These are phyloP conservation scores for Nakazawaea anatomiae DNA, from an alignment of 805 yeast species.

Conservation along the genomic window DNA sequence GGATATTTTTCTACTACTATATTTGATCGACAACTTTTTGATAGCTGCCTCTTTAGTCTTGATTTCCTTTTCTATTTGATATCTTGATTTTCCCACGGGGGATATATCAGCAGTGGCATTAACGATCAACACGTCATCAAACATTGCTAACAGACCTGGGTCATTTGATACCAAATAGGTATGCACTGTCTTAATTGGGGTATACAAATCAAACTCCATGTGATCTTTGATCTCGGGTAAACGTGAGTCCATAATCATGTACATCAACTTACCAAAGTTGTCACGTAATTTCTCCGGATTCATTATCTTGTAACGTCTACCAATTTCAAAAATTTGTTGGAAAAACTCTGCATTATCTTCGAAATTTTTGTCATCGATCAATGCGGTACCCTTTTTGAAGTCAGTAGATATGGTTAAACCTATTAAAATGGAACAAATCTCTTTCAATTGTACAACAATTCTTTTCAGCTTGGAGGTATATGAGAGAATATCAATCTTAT, in stretches of 20 bases:
- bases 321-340: conserved; percentile 65
- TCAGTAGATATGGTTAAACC: conserved; percentile 77
- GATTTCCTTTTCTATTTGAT: conserved; percentile 51
- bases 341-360: conserved; percentile 70
- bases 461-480: conserved; percentile 65
- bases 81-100: conserved; percentile 51
- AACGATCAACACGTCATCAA: conserved; percentile 53
- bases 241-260: conserved; percentile 82
- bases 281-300: conserved; percentile 79
- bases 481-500: conserved; percentile 64
- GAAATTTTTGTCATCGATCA: conserved; percentile 63
- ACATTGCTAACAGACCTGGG: conserved; percentile 32
- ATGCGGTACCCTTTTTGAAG: conserved; percentile 59
- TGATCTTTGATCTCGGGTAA: conserved; percentile 63
- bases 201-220: conserved; percentile 71
- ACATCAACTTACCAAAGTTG: conserved; percentile 72
- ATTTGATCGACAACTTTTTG: conserved; percentile 48
- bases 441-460: conserved; percentile 65
- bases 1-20: conserved; percentile 33
- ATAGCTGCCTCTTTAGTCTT: conserved; percentile 65
- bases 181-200: conserved; percentile 62
- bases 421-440: conserved; percentile 72
- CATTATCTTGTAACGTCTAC: conserved; percentile 77
- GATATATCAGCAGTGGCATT: conserved; percentile 65
- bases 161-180: conserved; percentile 36